These are phyloP conservation scores for Ophiostoma sp. DNA, from an alignment of 2,329 filamentous ascomycete genomes.

Conservation along the genomic window DNA sequence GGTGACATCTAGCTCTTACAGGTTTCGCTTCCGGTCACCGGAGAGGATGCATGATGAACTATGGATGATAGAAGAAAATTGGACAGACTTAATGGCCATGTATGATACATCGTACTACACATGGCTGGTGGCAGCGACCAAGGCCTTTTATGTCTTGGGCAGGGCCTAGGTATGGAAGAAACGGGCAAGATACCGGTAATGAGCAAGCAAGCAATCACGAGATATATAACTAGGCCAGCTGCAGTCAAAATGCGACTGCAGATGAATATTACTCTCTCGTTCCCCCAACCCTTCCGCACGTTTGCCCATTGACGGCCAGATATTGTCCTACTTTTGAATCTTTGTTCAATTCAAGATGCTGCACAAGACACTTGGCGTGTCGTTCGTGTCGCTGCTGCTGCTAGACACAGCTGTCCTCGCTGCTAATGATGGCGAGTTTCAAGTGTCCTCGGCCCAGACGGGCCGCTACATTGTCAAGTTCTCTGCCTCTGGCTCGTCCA, in stretches of 20 bases:
- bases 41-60: neutral
- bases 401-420: neutral
- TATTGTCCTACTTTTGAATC: neutral
- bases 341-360: neutral
- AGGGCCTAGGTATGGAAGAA: no score
- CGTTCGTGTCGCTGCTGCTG: neutral
- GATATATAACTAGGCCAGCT: neutral
- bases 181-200: no score
- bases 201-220: neutral
- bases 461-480: constrained; percentile 24
- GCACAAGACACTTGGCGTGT: neutral
- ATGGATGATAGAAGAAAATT: no score
- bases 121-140: no score
- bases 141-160: no score
- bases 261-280: neutral
- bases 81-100: no score
- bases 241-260: neutral
- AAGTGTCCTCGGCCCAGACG: neutral
- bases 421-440: neutral
- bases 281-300: neutral
- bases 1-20: neutral
- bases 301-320: neutral
- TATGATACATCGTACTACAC: no score
- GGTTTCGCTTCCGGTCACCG: neutral
- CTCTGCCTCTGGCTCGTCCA: constrained; percentile 10